phyloP scores from a whole-genome alignment of 371 early-diverging fungal species.

The Mortierella sp. region DNA sequence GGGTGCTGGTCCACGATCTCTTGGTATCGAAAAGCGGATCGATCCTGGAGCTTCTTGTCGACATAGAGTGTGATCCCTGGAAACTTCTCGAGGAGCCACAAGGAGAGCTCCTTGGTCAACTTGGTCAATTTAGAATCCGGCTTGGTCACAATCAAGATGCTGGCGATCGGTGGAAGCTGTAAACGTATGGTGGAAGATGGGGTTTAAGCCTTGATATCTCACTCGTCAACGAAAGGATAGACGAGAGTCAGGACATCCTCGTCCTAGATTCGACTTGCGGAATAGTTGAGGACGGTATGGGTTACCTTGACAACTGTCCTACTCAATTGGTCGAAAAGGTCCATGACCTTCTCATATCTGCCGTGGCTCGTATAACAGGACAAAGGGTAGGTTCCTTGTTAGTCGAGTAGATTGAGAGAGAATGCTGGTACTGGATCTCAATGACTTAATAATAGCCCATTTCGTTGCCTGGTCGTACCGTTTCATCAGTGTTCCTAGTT shows the following conservation, averaged over 20 bases:
- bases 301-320: constrained; percentile 42
- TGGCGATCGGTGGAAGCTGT: constrained; percentile 46
- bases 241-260: background rate
- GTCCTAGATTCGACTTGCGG: background rate
- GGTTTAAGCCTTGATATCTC: too few species aligned
- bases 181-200: background rate
- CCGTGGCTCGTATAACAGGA: background rate
- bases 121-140: constrained; percentile 80
- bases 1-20: constrained; percentile 53
- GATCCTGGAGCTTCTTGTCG: constrained; percentile 56
- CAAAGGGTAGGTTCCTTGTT: too few species aligned
- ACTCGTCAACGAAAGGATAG: too few species aligned
- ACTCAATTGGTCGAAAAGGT: constrained; percentile 28
- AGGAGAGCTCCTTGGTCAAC: constrained; percentile 83
- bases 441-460: too few species aligned
- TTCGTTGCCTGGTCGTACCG: constrained; percentile 9
- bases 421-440: too few species aligned
- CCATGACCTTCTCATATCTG: constrained; percentile 52
- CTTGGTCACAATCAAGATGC: constrained; percentile 87
- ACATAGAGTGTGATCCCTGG: constrained; percentile 56
- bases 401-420: too few species aligned
- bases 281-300: background rate
- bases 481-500: constrained; percentile 29
- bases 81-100: constrained; percentile 72
- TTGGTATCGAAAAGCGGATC: constrained; percentile 56